phyloP scores from a whole-genome alignment of 1,284 basidiomycete species.

The Peniophora sp. region DNA sequence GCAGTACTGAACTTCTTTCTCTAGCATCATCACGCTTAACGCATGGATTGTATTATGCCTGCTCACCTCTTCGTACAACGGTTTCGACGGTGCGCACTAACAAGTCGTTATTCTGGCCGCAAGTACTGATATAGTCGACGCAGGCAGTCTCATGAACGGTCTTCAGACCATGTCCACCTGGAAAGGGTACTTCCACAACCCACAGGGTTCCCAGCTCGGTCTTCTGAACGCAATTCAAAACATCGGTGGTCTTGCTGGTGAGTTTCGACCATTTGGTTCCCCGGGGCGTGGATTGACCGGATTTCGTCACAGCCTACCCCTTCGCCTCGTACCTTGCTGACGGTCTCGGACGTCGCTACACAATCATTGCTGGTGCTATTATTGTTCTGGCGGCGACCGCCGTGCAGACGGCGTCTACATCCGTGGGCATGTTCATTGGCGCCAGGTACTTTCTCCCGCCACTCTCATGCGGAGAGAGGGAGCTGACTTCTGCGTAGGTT shows the following conservation, averaged over 20 bases:
- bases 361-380: slow-evolving; percentile 55
- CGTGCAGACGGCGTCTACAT: slow-evolving; percentile 63
- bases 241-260: slow-evolving; percentile 24
- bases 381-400: slow-evolving; percentile 64
- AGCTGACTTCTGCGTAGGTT: slow-evolving; percentile 31
- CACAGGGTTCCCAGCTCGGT: slow-evolving; percentile 51
- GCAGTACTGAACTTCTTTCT: slow-evolving; percentile 1
- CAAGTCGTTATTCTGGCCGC: too few species aligned
- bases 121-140: too few species aligned
- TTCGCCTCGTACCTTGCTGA: slow-evolving; percentile 67
- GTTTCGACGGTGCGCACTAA: slow-evolving; percentile 45
- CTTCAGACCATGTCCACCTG: slow-evolving; percentile 60
- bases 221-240: slow-evolving; percentile 68
- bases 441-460: slow-evolving; percentile 38
- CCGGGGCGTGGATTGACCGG: slow-evolving; percentile 38
- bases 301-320: slow-evolving; percentile 49
- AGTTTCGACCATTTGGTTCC: background rate
- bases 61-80: slow-evolving; percentile 70
- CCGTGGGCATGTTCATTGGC: slow-evolving; percentile 76
- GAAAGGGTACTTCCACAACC: slow-evolving; percentile 48
- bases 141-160: slow-evolving; percentile 66
- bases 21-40: slow-evolving; percentile 54
- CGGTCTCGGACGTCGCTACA: slow-evolving; percentile 52
- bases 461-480: background rate
- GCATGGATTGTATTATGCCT: slow-evolving; percentile 62